Percentiles rank a stretch among this genome's conserved stretches.
Conservation (phyloP, 169 alveolate species). For the Plasmodium relictum region DNA sequence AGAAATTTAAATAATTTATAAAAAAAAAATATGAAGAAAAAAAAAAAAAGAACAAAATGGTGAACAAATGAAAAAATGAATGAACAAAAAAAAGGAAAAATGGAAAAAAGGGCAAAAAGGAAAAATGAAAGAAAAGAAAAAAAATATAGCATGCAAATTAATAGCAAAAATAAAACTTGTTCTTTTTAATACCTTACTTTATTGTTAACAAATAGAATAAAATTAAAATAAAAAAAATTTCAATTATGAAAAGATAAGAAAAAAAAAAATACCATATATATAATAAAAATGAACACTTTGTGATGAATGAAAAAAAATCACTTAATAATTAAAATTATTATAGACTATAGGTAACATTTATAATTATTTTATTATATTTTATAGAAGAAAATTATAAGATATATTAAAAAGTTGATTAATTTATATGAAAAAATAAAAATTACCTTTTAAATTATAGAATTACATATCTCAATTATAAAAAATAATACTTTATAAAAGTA, state of each 20-base stretch:
- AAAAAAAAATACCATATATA: too few species aligned
- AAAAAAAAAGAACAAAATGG: not conserved
- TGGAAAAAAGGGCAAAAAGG: not conserved
- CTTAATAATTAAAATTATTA: too few species aligned
- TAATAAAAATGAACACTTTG: too few species aligned
- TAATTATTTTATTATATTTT: not conserved
- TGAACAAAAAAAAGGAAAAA: constrained; percentile 2
- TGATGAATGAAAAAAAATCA: too few species aligned
- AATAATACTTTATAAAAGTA: not conserved
- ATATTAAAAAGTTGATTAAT: too few species aligned
- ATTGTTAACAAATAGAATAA: not conserved
- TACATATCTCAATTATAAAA: not conserved
- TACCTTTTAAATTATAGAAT: too few species aligned
- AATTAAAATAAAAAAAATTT: not conserved
- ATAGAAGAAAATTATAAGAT: too few species aligned
- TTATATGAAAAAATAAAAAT: too few species aligned
- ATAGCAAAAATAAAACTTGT: not conserved
- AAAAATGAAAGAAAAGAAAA: constrained; percentile 4
- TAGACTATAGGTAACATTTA: not conserved
- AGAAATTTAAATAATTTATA: not conserved
- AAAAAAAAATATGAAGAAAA: not conserved
- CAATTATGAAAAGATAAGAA: too few species aligned
- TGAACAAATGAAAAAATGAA: too few species aligned
- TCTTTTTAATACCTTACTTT: not conserved
- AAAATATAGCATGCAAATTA: constrained; percentile 12